These are phyloP conservation scores for Pezicula rhizophila DNA, from an alignment of 2,329 filamentous ascomycete species.

Conservation along the genomic window DNA sequence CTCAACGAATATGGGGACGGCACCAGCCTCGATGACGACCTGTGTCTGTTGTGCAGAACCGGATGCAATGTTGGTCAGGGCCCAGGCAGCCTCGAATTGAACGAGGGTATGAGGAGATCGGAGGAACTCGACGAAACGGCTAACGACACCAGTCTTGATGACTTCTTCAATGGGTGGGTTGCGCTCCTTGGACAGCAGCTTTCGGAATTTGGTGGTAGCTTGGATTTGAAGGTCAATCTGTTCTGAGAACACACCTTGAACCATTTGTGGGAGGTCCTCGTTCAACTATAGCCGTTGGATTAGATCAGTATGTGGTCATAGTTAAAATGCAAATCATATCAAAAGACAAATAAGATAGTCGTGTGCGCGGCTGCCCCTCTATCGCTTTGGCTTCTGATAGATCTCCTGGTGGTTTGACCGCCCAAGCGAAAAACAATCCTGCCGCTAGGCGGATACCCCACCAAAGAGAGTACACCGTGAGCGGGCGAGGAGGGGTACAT, in stretches of 20 bases:
- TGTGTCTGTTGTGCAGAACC: conserved; percentile 96
- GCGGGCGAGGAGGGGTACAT: background rate
- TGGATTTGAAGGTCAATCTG: conserved; percentile 97
- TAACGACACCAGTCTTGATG: conserved; percentile 97
- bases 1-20: conserved; percentile 97
- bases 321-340: background rate
- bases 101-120: conserved; percentile 96
- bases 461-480: conserved; percentile 23
- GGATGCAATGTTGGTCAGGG: conserved; percentile 97
- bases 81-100: conserved; percentile 98
- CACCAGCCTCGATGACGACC: conserved; percentile 96
- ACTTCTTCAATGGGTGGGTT: conserved; percentile 99
- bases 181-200: conserved; percentile 95
- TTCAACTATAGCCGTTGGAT: conserved; percentile 60
- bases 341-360: conserved; percentile 5
- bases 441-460: conserved; percentile 22
- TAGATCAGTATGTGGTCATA: conserved; percentile 15
- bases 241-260: conserved; percentile 94
- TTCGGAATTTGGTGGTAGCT: conserved; percentile 96
- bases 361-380: conserved; percentile 2
- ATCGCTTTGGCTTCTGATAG: conserved; percentile 4
- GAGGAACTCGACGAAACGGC: conserved; percentile 96
- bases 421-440: conserved; percentile 23
- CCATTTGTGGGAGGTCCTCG: conserved; percentile 97
- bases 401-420: background rate